A percentile compares a stretch with the other conserved stretches of the same genome.
Conservation (phyloP, 2,329 filamentous ascomycete genomes). For the Neospermospora avenae region DNA sequence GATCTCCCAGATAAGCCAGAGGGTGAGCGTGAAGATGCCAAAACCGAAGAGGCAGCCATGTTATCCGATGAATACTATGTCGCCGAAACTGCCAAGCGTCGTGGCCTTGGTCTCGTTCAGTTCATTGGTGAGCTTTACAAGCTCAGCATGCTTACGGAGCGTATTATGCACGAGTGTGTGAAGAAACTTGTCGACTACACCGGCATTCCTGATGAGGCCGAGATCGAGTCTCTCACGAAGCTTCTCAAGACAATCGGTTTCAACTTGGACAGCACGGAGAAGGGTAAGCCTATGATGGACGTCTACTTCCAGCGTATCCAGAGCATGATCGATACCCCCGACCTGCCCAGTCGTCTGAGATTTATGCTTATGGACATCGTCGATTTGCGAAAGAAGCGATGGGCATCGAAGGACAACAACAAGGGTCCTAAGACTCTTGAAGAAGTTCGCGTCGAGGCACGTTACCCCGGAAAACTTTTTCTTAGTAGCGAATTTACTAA, state of each 20-base stretch:
- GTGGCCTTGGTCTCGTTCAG: slow-evolving; percentile 94
- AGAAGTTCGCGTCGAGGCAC: slow-evolving; percentile 79
- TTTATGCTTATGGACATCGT: slow-evolving; percentile 98
- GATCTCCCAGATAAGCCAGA: slow-evolving; percentile 79
- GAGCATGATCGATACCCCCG: slow-evolving; percentile 73
- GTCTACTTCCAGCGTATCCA: slow-evolving; percentile 90
- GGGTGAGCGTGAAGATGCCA: slow-evolving; percentile 52
- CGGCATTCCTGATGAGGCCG: slow-evolving; percentile 87
- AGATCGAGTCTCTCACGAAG: slow-evolving; percentile 93
- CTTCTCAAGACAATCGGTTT: slow-evolving; percentile 86
- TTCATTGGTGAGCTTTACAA: slow-evolving; percentile 99
- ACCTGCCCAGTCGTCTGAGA: slow-evolving; percentile 79
- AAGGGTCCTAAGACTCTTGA: slow-evolving; percentile 97
- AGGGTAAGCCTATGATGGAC: slow-evolving; percentile 83
- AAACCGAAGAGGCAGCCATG: slow-evolving; percentile 70
- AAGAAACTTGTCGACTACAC: slow-evolving; percentile 95
- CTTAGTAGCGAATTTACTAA: slow-evolving; percentile 24
- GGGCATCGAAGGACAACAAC: slow-evolving; percentile 83
- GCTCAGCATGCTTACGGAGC: slow-evolving; percentile 95
- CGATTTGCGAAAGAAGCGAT: slow-evolving; percentile 74
- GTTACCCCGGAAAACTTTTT: slow-evolving; percentile 29
- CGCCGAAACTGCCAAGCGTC: slow-evolving; percentile 90
- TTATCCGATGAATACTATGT: slow-evolving; percentile 96
- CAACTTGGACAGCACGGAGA: slow-evolving; percentile 79
- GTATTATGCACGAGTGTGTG: slow-evolving; percentile 99